Percentiles rank a stretch among this genome's conserved stretches.
These are phyloP conservation scores for Podaxis sp. DNA, from an alignment of 768 basidiomycete species.

Conservation along the genomic window DNA sequence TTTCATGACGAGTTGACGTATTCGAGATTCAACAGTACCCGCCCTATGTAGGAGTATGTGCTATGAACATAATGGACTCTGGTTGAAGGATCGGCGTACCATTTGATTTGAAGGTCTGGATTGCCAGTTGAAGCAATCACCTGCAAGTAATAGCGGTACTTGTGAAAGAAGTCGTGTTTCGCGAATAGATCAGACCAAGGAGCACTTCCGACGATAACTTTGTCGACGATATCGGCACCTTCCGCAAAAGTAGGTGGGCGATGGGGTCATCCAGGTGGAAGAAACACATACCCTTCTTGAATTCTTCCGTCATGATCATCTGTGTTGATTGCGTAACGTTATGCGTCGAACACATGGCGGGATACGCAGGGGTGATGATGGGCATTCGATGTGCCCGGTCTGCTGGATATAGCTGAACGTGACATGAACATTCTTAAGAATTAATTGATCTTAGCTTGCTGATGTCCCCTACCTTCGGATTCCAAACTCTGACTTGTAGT, in stretches of 20 bases:
- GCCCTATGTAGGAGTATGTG: constrained; percentile 33
- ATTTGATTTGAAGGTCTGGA: constrained; percentile 86
- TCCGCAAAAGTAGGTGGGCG: constrained; percentile 12
- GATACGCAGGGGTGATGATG: constrained; percentile 98
- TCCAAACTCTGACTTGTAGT: constrained; percentile 93
- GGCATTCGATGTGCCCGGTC: constrained; percentile 98
- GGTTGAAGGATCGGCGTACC: constrained; percentile 44
- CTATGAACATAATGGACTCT: constrained; percentile 1
- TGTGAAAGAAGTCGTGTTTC: constrained; percentile 96
- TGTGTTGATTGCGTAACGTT: constrained; percentile 96
- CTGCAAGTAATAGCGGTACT: constrained; percentile 95
- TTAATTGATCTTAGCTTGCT: neutral
- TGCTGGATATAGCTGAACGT: constrained; percentile 75
- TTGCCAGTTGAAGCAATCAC: constrained; percentile 88
- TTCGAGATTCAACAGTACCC: constrained; percentile 97
- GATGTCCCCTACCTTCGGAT: constrained; percentile 67
- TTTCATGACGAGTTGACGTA: constrained; percentile 97
- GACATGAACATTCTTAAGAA: constrained; percentile 5
- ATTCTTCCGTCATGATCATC: constrained; percentile 93
- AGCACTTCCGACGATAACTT: constrained; percentile 78
- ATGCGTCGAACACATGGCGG: constrained; percentile 98
- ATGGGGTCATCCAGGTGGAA: neutral
- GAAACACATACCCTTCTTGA: constrained; percentile 68
- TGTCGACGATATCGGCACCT: constrained; percentile 94
- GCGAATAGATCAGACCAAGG: constrained; percentile 92